These are phyloP conservation scores for Exophiala aquamarina DNA, from an alignment of 2,329 filamentous ascomycete genomes.

Conservation along the genomic window DNA sequence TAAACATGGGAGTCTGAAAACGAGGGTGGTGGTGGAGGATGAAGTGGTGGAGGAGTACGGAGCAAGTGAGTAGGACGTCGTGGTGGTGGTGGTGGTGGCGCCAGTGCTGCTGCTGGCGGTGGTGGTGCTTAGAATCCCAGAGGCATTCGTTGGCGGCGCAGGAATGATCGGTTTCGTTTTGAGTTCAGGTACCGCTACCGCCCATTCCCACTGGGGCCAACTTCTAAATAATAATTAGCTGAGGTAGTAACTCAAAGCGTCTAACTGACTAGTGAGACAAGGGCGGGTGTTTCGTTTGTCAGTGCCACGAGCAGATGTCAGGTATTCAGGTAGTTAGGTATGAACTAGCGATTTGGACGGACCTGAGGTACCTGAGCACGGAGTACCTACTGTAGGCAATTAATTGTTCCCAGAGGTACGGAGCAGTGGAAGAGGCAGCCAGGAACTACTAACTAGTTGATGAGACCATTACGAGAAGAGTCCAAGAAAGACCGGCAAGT, in stretches of 20 bases:
- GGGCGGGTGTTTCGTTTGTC: conserved; percentile 5
- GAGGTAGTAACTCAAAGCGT: too few species aligned
- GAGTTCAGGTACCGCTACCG: conserved; percentile 13
- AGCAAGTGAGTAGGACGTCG: not conserved
- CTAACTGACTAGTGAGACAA: conserved; percentile 12
- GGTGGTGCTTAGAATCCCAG: too few species aligned
- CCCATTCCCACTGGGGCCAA: not conserved
- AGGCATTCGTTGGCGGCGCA: not conserved
- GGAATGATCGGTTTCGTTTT: conserved; percentile 6
- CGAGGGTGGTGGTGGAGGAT: not conserved
- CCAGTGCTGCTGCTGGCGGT: not conserved
- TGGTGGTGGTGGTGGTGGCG: not conserved
- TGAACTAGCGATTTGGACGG: too few species aligned
- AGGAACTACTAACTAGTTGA: too few species aligned
- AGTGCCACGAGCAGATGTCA: not conserved
- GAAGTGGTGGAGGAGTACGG: conserved; percentile 1
- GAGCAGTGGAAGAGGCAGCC: too few species aligned
- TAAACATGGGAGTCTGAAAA: too few species aligned
- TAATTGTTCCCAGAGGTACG: too few species aligned
- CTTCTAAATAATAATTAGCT: not conserved
- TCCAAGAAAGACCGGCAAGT: too few species aligned
- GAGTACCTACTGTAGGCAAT: too few species aligned
- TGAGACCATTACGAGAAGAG: too few species aligned
- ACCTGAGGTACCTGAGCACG: too few species aligned
- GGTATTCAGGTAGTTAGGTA: too few species aligned